A percentile compares a stretch with the other conserved stretches of the same genome.
Evolutionary conservation across 306 rosid species (phyloP).

Genomic region (Oxytropis ochrocephala): DNA sequence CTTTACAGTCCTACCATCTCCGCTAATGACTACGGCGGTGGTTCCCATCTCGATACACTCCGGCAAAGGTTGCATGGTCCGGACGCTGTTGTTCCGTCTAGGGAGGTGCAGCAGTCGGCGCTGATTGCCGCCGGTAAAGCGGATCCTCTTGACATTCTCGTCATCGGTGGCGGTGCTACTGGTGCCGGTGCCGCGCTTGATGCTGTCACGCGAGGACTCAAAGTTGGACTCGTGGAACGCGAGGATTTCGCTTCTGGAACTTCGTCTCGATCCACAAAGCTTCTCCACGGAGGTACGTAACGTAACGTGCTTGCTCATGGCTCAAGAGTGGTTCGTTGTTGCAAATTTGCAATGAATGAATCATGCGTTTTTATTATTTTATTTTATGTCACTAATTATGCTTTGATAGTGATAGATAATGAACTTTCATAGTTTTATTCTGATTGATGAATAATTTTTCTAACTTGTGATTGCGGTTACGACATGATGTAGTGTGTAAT

Average conservation of each 20-base stretch:
- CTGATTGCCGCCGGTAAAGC: slow-evolving; percentile 48
- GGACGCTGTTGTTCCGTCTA: slow-evolving; percentile 50
- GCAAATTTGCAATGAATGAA: background rate
- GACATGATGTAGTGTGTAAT: background rate
- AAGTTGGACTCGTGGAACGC: slow-evolving; percentile 91
- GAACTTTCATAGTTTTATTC: background rate
- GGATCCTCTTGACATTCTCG: slow-evolving; percentile 80
- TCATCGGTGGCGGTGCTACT: slow-evolving; percentile 97
- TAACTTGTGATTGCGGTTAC: background rate
- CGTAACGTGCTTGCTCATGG: background rate
- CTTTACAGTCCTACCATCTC: slow-evolving; percentile 41
- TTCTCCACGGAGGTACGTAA: slow-evolving; percentile 84
- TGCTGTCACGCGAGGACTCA: slow-evolving; percentile 85
- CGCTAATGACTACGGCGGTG: slow-evolving; percentile 39
- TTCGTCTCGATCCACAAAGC: slow-evolving; percentile 96
- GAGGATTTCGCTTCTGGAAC: slow-evolving; percentile 97
- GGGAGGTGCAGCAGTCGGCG: slow-evolving; percentile 60
- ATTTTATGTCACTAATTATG: background rate
- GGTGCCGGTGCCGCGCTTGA: slow-evolving; percentile 83
- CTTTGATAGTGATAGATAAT: background rate
- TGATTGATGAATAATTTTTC: background rate
- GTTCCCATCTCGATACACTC: slow-evolving; percentile 27
- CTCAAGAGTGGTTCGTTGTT: background rate
- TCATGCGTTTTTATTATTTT: background rate
- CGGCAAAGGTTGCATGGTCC: slow-evolving; percentile 52